Base-by-base conservation (phyloP, 2,329 filamentous ascomycete genomes). In the Cryphonectria naterciae region DNA sequence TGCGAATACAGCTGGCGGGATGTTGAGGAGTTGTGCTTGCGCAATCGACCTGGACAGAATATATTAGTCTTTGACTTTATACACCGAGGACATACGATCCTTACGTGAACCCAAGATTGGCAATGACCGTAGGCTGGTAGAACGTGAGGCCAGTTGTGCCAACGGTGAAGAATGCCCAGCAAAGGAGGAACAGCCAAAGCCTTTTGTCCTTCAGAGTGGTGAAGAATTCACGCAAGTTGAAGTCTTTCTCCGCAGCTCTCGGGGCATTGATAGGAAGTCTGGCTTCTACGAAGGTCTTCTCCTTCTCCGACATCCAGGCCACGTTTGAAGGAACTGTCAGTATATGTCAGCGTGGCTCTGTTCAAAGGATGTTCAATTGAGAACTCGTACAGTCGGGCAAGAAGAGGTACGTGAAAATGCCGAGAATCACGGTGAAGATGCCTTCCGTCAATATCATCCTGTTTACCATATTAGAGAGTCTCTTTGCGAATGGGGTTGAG, bases 351-450 rank as follows among this genome's bases (percentile, higher is more conserved):
- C 19, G 80, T 68, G 19, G 10, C 10, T 0, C 6, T 61, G 15
- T 46, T n/a, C 43, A 41, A 25, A 37, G 15, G 56, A n/a, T 4
- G 25, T 10, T 28, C 1, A 46, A 15, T 22, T n/a, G 35, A 22
- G 1, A 25, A 25, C n/a, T 69, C 80, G 74, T 75, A 85, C 84
- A 87, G 73, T 89, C 85, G 0, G 86, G 86, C 0, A 89, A 79
- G 0, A 85, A 68, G 67, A 89, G 87, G 78, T 84, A 87, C 17
- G 88, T 82, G 6, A 81, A 75, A 4, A 85, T 58, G 11, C 54
- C 54, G 32, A 58, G 54, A 10, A 58, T 15, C 3, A 58, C 13
- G 54, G 54, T 58, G n/a, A 58, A 58, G n/a, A 58, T 11, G 8
- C 54, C 75, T 10, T 86, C 84, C 0, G 85, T 63, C 1, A 84